A percentile compares a stretch with the other conserved stretches of the same genome.
Evolutionary conservation across 768 basidiomycete species (phyloP).

Genomic region (Epithele typhae): DNA sequence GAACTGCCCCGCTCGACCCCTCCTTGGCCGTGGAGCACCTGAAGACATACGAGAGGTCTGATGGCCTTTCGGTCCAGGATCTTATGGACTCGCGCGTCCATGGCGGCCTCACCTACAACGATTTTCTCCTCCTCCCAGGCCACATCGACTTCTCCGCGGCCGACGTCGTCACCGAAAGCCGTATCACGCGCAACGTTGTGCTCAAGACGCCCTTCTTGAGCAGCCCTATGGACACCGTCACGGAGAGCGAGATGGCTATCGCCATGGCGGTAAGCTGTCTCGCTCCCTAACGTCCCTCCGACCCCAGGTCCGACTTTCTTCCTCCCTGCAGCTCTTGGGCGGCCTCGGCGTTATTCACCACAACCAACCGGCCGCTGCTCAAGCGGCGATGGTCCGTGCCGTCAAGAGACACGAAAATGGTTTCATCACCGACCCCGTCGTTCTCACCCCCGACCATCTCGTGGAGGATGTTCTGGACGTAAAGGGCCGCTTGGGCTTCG

Average conservation of each 20-base stretch:
- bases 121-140: slow-evolving; percentile 91
- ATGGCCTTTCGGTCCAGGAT: slow-evolving; percentile 82
- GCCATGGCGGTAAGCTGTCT: slow-evolving; percentile 71
- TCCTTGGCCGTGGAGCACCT: slow-evolving; percentile 74
- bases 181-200: slow-evolving; percentile 84
- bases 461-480: slow-evolving; percentile 92
- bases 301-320: slow-evolving; percentile 25
- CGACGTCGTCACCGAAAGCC: slow-evolving; percentile 77
- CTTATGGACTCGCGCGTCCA: slow-evolving; percentile 85
- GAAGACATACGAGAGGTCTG: slow-evolving; percentile 57
- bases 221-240: slow-evolving; percentile 99
- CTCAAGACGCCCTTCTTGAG: slow-evolving; percentile 97
- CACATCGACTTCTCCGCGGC: slow-evolving; percentile 91
- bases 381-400: slow-evolving; percentile 95
- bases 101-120: slow-evolving; percentile 97
- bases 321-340: slow-evolving; percentile 68
- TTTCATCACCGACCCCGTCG: slow-evolving; percentile 94
- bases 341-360: slow-evolving; percentile 99
- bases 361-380: slow-evolving; percentile 78
- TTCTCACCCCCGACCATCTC: slow-evolving; percentile 68
- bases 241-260: slow-evolving; percentile 92
- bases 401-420: slow-evolving; percentile 99
- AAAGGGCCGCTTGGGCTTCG: slow-evolving; percentile 89
- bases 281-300: not conserved
- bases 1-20: slow-evolving; percentile 46